Conservation (phyloP, 768 basidiomycete species). For the Xanthoconium stramineum region DNA sequence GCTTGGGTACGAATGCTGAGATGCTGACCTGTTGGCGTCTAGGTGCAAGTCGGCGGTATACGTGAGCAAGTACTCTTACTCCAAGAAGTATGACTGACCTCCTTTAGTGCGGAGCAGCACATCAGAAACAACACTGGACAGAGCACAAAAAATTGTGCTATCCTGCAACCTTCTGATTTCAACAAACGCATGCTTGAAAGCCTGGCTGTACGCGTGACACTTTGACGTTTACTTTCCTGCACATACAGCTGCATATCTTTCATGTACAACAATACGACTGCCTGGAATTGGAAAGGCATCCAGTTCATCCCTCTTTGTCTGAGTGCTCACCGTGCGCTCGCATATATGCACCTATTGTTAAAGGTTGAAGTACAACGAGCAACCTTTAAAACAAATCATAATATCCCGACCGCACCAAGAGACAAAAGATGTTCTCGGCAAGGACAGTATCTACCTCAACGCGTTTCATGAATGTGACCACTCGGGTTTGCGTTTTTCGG, state of each 20-base stretch:
- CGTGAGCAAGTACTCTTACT: constrained; percentile 28
- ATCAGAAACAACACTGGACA: constrained; percentile 38
- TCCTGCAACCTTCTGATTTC: constrained; percentile 28
- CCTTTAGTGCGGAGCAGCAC: constrained; percentile 32
- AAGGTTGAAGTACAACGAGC: too few species aligned
- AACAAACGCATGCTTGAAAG: background rate
- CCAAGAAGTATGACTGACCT: background rate
- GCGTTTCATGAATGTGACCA: constrained; percentile 56
- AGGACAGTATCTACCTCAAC: background rate
- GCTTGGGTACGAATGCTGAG: background rate
- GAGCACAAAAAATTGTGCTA: constrained; percentile 36
- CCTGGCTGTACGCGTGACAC: background rate
- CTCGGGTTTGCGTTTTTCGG: constrained; percentile 85
- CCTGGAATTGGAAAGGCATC: too few species aligned
- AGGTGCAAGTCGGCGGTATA: constrained; percentile 44
- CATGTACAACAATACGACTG: background rate
- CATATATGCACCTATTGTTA: background rate
- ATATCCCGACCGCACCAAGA: background rate
- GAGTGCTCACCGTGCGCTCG: background rate
- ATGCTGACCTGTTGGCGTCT: background rate
- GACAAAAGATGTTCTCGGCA: background rate
- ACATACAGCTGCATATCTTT: background rate
- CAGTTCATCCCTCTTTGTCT: too few species aligned
- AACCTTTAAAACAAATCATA: background rate
- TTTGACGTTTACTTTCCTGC: background rate